Base-by-base conservation (phyloP, 2,329 filamentous ascomycete species). In the Tolypocladium nubicola region DNA sequence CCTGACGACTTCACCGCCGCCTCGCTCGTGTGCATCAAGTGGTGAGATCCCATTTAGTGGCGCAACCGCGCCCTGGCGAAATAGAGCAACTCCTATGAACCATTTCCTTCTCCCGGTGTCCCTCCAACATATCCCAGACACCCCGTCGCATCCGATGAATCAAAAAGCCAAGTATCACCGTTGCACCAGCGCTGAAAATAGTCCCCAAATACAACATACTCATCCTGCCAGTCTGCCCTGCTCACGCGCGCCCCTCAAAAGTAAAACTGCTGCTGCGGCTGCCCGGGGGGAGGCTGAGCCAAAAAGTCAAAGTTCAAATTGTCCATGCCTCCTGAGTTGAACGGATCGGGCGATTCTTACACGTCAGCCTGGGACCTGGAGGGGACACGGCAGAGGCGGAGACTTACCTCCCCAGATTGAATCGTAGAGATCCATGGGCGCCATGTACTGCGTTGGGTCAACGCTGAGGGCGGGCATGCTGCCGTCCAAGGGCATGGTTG, bases 341-440 rank as follows among this genome's bases (percentile, higher is more conserved):
- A 84, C 0, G 81, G 79, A 64, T 84, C 80, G 5, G 80, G 80
- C 2, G 79, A 81, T 74, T 83, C 81, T 83, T 57, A 52, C 2
- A 53, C 3, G 52, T 64, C 59, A 66, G 64, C 52, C 16, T 53
- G 13, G n/a, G 30, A 49, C 19, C 9, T 35, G 35, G 6, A 41
- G 16, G 11, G 21, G 21, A 23, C 7, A 7, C 13, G 3, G 38
- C 9, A 41, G 2, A 55, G 23, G 26, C 19, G 26, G 60, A 38
- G 37, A 74, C 80, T 68, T 70, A 85, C 83, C 83, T 77, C 82
- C 85, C 72, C 85, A 86, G 52, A 87, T 87, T 4, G 82, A 85
- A 64, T 86, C 83, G 65, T 85, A 87, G 1, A 87, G 71, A 59
- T 87, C 84, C 82, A 87, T 83, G 1, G 84, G 84, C 41, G 83